Conservation (phyloP, 768 basidiomycete genomes). For the Hemileccinum rubropunctum region DNA sequence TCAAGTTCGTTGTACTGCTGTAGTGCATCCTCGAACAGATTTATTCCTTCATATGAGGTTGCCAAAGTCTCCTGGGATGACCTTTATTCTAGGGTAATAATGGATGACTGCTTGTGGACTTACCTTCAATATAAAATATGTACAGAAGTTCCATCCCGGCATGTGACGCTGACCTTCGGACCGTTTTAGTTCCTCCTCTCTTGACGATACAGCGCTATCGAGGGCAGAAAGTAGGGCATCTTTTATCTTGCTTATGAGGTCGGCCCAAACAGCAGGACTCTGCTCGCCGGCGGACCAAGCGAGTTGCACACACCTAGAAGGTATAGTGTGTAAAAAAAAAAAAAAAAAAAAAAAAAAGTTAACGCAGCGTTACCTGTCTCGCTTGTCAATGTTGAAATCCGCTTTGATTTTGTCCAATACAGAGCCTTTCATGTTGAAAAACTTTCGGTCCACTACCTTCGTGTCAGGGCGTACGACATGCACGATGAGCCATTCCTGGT, state of each 20-base stretch:
- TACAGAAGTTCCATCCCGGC: slow-evolving; percentile 99
- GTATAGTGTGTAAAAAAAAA: slow-evolving; percentile 16
- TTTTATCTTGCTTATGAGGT: slow-evolving; percentile 84
- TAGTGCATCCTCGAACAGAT: slow-evolving; percentile 85
- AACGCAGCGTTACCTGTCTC: slow-evolving; percentile 57
- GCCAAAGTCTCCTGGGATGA: slow-evolving; percentile 84
- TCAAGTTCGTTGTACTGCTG: slow-evolving; percentile 92
- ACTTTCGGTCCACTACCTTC: slow-evolving; percentile 54
- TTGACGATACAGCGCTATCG: slow-evolving; percentile 68
- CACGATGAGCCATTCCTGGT: slow-evolving; percentile 92
- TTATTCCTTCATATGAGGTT: slow-evolving; percentile 86
- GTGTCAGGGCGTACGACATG: slow-evolving; percentile 78
- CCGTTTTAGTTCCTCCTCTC: slow-evolving; percentile 88
- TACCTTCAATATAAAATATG: slow-evolving; percentile 94
- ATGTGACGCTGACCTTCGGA: slow-evolving; percentile 87
- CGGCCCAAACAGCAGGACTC: slow-evolving; percentile 83
- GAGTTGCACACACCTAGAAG: slow-evolving; percentile 73
- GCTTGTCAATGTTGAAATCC: slow-evolving; percentile 88
- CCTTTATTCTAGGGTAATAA: background rate
- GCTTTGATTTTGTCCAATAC: slow-evolving; percentile 88
- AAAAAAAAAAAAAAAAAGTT: slow-evolving; percentile 4
- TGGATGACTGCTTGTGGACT: slow-evolving; percentile 13
- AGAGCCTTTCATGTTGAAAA: slow-evolving; percentile 82
- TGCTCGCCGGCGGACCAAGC: slow-evolving; percentile 70
- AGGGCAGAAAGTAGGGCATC: slow-evolving; percentile 86